Base-by-base conservation (phyloP, 2,329 filamentous ascomycete species). In the Laburnicola sp. region DNA sequence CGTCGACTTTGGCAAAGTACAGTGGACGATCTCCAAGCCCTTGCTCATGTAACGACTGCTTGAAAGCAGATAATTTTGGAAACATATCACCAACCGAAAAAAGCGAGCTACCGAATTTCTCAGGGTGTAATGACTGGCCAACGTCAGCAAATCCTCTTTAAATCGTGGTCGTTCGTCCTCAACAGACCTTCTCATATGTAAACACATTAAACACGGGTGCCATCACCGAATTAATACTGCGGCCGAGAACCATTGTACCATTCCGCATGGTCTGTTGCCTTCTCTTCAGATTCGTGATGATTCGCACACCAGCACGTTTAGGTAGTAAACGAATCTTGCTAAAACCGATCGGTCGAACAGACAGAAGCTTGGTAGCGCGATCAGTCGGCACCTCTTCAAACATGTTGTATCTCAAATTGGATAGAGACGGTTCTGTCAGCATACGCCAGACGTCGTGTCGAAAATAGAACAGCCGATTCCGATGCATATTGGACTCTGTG, bases 1-100 rank as follows among this genome's bases (percentile, higher is more conserved):
- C 92, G 66, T 99, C 94, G 9, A 96, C 79, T 69, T 99, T 99
- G 53, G 86, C 92, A 73, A 97, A 96, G 72, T 89, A 97, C 1
- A 97, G 74, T 3, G 72, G 77, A 6, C 67, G 63, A 0, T 73
- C 62, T 0, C 58, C 56, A 1, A 71, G 51, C 0, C 73, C 72
- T 23, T 69, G 64, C 28, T 66, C 45, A 25, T 59, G 39, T 8
- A 88, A 68, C 0, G 58, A 71, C 2, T 72, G 62, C 57, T 87
- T 87, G 75, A 96, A 97, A 0, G 58, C 63, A 54, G 86, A 88
- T 22, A 99, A 74, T 21, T 85, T 86, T 9, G 78, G 75, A 61
- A 94, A 91, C 36, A 99, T 85, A 47, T 96, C 91, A 2, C 85
- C 83, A 2, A 94, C 84, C 0, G 89, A 95, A 66, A 91, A 89